Base-by-base conservation (phyloP, 805 yeast species). In the Saccharomycopsis fermentans region DNA sequence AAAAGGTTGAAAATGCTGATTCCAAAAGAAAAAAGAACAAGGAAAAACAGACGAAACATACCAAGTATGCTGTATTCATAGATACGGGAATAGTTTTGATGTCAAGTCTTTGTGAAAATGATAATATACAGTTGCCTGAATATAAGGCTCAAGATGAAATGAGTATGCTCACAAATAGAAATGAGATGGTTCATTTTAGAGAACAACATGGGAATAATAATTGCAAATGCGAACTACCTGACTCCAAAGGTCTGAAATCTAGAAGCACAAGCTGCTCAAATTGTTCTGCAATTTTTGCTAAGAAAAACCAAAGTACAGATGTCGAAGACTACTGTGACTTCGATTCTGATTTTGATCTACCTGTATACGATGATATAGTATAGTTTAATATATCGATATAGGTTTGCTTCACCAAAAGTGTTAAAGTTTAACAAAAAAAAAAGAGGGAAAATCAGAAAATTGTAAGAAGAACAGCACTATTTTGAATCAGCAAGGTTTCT, bases 11-110 rank as follows among this genome's bases (percentile, higher is more conserved):
- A 21, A 39, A 34, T n/a, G 24, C 14, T 14, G 11, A 14, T 19
- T 43, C 29, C 39, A 24, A 17, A 27, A 36, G 26, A 16, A 43
- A 43, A 21, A 43, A 43, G n/a, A 43, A 43, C 12, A 43, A 43
- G 6, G 37, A 51, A n/a, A 50, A 51, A 32, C 37, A n/a, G 11
- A 19, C 64, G 4, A 80, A 79, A 62, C 70, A 81, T 72, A 90
- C 85, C 65, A 91, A 87, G 68, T 87, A 83, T 65, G 95, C 87
- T 64, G 91, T 87, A 21, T 81, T 87, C 51, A 86, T 87, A 43
- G 94, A 87, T 66, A 86, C 92, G 0, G 94, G 94, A 0, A 74
- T 87, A 39, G 76, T 79, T 34, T 67, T 81, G 19, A 71, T 80
- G n/a, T 78, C 82, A 12, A 72, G 72, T 36, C 63, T 69, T 2